Percentiles rank a stretch among this genome's conserved stretches.
These are phyloP conservation scores for Leucocoprinus leucothites DNA, from an alignment of 768 basidiomycete species.

Conservation along the genomic window DNA sequence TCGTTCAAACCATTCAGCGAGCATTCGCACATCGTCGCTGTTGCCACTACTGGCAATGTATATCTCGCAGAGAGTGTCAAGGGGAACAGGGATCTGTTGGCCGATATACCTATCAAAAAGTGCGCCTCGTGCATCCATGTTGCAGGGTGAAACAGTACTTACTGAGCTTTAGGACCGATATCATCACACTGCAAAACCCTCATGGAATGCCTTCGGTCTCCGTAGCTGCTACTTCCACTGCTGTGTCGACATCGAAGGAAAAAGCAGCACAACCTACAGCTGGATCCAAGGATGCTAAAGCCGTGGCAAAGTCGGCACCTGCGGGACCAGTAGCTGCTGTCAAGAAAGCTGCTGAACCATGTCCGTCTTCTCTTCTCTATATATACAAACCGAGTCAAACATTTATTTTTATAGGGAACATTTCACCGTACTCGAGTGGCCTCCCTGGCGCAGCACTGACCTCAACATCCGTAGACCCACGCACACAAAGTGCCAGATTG, in stretches of 20 bases:
- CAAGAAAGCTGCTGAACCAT: slow-evolving; percentile 60
- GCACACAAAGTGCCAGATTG: slow-evolving; percentile 64
- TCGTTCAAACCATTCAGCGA: slow-evolving; percentile 97
- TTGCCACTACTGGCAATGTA: slow-evolving; percentile 89
- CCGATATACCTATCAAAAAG: slow-evolving; percentile 84
- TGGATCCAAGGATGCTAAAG: slow-evolving; percentile 11
- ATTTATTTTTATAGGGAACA: slow-evolving; percentile 63
- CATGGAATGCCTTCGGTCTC: slow-evolving; percentile 71
- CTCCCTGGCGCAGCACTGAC: slow-evolving; percentile 91
- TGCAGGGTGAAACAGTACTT: slow-evolving; percentile 5
- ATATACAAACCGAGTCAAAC: neutral
- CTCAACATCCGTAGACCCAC: slow-evolving; percentile 85
- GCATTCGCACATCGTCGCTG: slow-evolving; percentile 92
- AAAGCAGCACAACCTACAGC: slow-evolving; percentile 27
- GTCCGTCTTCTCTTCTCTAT: slow-evolving; percentile 35
- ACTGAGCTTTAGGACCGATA: slow-evolving; percentile 58
- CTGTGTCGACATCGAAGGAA: slow-evolving; percentile 10
- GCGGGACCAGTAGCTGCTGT: slow-evolving; percentile 38
- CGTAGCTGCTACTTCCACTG: slow-evolving; percentile 25
- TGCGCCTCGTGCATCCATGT: slow-evolving; percentile 27
- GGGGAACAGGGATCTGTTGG: slow-evolving; percentile 82
- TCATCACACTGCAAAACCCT: slow-evolving; percentile 93
- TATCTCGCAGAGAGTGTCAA: slow-evolving; percentile 90
- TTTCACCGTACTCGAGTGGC: slow-evolving; percentile 89
- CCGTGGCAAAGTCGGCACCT: slow-evolving; percentile 31